phyloP scores from a whole-genome alignment of 2,329 filamentous ascomycete genomes.

The Botrytis porri region DNA sequence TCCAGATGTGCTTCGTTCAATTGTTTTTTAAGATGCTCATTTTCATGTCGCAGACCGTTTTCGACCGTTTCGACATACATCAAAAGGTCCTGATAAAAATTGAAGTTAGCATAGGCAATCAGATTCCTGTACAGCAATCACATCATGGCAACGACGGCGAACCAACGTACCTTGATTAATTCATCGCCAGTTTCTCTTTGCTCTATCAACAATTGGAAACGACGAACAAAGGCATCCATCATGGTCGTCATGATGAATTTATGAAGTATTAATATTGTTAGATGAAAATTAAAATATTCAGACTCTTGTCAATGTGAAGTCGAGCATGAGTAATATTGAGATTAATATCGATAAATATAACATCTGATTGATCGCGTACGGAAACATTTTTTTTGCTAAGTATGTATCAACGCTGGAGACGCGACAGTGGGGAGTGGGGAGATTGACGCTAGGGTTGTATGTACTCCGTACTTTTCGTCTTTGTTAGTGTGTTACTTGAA shows the following conservation, averaged over 20 bases:
- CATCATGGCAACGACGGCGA: neutral
- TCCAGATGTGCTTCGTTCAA: constrained; percentile 49
- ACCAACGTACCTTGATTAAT: constrained; percentile 46
- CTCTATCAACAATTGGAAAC: constrained; percentile 46
- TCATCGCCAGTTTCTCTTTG: constrained; percentile 45
- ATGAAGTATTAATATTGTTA: neutral
- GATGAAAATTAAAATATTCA: neutral
- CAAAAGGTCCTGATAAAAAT: constrained; percentile 45
- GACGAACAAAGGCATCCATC: constrained; percentile 46
- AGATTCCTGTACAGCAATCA: neutral
- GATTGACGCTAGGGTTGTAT: neutral
- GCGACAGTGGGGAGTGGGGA: constrained; percentile 11
- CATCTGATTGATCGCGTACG: constrained; percentile 3
- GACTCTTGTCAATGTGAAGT: neutral
- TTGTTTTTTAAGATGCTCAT: constrained; percentile 42
- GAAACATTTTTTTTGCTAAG: neutral
- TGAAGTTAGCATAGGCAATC: neutral
- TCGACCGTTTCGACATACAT: constrained; percentile 48
- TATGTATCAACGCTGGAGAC: constrained; percentile 14
- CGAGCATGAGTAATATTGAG: neutral
- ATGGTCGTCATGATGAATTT: constrained; percentile 28
- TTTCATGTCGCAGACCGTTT: constrained; percentile 45
- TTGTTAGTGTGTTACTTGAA: neutral
- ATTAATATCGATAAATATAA: neutral
- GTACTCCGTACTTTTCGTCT: neutral